Percentiles rank a stretch among this genome's conserved stretches.
These are phyloP conservation scores for Kwoniella botswanensis DNA, from an alignment of 768 basidiomycete species.

Conservation along the genomic window DNA sequence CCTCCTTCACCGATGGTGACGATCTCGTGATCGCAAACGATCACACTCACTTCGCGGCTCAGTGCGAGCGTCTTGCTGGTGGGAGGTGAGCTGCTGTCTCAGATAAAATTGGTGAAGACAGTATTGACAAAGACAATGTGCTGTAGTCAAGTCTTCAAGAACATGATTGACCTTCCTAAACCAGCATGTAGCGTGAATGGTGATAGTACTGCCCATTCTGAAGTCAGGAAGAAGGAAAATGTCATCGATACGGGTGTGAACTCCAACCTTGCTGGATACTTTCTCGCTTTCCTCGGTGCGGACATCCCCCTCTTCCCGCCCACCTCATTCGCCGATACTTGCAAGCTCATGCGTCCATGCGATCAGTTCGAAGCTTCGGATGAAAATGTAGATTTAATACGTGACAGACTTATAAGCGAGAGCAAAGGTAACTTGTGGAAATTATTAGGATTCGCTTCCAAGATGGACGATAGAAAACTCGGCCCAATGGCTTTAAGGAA, in stretches of 20 bases:
- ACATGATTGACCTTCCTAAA: not conserved
- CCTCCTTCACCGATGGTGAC: not conserved
- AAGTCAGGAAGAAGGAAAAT: not conserved
- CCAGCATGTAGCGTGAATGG: not conserved
- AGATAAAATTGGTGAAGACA: not conserved
- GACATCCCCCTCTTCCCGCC: constrained; percentile 6
- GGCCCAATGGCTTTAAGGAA: not conserved
- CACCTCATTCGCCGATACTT: not conserved
- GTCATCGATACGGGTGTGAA: not conserved
- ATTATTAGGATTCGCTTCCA: not conserved
- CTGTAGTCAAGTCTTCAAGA: not conserved
- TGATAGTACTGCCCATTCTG: not conserved
- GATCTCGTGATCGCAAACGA: not conserved
- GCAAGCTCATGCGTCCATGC: not conserved
- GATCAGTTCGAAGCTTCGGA: not conserved
- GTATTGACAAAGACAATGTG: not conserved
- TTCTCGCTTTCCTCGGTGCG: not conserved
- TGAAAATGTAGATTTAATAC: not conserved
- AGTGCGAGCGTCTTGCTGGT: not conserved
- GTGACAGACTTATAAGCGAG: not conserved
- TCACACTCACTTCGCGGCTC: not conserved
- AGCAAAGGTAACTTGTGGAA: not conserved
- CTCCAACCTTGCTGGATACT: not conserved
- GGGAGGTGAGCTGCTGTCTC: not conserved
- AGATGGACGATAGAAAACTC: not conserved